Conservation (phyloP, 805 yeast species). For the Saturnispora saitoi region DNA sequence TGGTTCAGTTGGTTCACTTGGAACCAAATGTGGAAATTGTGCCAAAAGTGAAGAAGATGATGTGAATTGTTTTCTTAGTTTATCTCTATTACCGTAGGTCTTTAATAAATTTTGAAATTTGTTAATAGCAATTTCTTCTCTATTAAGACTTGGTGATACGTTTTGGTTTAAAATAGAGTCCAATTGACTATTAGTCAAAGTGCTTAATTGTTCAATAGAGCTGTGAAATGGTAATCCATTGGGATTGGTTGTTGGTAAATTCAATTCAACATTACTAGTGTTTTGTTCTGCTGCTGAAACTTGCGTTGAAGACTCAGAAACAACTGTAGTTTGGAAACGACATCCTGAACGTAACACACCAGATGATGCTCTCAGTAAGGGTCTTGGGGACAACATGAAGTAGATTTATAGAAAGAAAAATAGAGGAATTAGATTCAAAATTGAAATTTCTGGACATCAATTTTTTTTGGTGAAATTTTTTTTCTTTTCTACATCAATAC, state of each 20-base stretch:
- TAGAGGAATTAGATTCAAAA: neutral
- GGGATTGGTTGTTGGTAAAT: conserved; percentile 4
- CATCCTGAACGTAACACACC: neutral
- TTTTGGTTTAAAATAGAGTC: conserved; percentile 19
- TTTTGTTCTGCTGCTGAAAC: neutral
- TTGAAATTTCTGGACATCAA: neutral
- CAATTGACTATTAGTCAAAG: conserved; percentile 21
- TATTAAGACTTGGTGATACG: conserved; percentile 24
- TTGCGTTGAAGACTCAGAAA: neutral
- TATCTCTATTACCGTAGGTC: conserved; percentile 21
- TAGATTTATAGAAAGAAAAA: too few species aligned
- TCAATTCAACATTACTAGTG: neutral
- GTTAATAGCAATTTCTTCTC: conserved; percentile 22
- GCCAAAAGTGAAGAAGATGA: conserved; percentile 22
- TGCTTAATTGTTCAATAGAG: conserved; percentile 15
- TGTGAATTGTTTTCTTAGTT: conserved; percentile 16
- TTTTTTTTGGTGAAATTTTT: neutral
- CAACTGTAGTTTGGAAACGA: conserved; percentile 1
- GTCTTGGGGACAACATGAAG: neutral
- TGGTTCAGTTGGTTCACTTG: conserved; percentile 52
- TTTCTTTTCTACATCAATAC: neutral
- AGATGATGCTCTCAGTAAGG: neutral
- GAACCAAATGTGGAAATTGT: conserved; percentile 54
- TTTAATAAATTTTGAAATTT: conserved; percentile 23
- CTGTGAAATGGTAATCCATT: conserved; percentile 10